Base-by-base conservation (phyloP, 1,284 basidiomycete species). In the Ceratobasidium sp. region DNA sequence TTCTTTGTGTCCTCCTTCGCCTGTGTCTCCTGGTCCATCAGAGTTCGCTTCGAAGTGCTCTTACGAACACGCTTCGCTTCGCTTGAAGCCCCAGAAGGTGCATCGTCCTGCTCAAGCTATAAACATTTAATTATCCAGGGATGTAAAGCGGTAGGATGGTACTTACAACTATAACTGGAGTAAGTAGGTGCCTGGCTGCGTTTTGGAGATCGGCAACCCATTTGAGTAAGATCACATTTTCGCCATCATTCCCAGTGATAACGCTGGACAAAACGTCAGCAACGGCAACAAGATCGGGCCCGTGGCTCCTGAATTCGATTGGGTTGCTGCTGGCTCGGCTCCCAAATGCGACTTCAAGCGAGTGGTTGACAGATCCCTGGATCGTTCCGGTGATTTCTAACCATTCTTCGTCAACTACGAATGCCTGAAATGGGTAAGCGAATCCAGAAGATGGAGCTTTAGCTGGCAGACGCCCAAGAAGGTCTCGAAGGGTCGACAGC, bases 291-390 rank as follows among this genome's bases (percentile, higher is more conserved):
- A 64, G 41, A n/a, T 64, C 46, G 14, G 24, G 29, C 19, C 62
- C 46, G 29, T 64, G 62, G 27, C 29, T 31, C 46, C 34, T 29
- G 29, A 64, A 64, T 27, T n/a, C 19, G 29, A 64, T 64, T 9
- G 59, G 59, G 9, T 14, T 37, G 34, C 16, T 19, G n/a, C 34
- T 31, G 22, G 62, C 41, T 51, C 27, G 16, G 31, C 29, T 48
- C 48, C 46, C 46, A 49, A 65, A 49, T 14, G 43, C 63, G 3
- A 65, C 46, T n/a, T 65, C 43, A 3, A 65, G 27, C 6, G 4
- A 8, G n/a, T 46, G 46, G 41, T 65, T 65, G 19, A 65, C 16
- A 7, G 46, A 39, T 6, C 63, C 63, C 58, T 74, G 74, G 22
- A 31, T 16, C 27, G 51, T 27, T 11, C 51, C 22, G 29, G 51